These are phyloP conservation scores for Tylopilus felleus DNA, from an alignment of 768 basidiomycete species.

Conservation along the genomic window DNA sequence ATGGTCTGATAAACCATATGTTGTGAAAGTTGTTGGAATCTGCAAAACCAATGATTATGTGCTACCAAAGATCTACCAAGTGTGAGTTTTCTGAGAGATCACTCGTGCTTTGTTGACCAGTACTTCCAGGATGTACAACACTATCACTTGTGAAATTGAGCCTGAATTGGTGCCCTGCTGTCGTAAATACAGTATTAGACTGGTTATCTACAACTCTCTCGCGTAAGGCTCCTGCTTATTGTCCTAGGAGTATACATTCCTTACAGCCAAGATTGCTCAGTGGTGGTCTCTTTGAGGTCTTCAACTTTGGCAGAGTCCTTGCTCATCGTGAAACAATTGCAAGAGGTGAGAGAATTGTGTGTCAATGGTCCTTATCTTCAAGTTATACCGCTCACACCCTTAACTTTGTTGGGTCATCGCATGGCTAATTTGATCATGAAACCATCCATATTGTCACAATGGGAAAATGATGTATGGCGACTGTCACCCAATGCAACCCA, in stretches of 20 bases:
- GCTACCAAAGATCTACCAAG: conserved; percentile 54
- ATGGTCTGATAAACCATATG: conserved; percentile 26
- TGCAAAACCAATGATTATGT: conserved; percentile 53
- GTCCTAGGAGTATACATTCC: background rate
- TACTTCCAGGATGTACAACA: conserved; percentile 41
- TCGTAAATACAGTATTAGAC: conserved; percentile 53
- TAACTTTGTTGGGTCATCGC: background rate
- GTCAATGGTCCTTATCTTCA: background rate
- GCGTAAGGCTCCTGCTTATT: conserved; percentile 34
- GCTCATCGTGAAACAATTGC: background rate
- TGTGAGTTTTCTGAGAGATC: conserved; percentile 30
- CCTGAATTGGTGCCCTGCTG: conserved; percentile 53
- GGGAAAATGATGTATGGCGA: too few relatives aligned
- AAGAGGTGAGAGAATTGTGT: background rate
- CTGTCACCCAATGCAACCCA: too few relatives aligned
- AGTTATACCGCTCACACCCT: too few relatives aligned
- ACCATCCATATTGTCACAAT: too few relatives aligned
- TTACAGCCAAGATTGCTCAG: conserved; percentile 50
- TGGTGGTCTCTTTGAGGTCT: background rate
- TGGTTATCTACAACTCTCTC: conserved; percentile 57
- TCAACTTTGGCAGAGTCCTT: background rate
- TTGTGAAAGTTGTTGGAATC: conserved; percentile 57
- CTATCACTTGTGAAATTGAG: conserved; percentile 46
- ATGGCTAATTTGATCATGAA: too few relatives aligned
- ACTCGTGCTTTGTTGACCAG: background rate